Conservation (phyloP, 129 eudicot species). For the Mikania micrantha region DNA sequence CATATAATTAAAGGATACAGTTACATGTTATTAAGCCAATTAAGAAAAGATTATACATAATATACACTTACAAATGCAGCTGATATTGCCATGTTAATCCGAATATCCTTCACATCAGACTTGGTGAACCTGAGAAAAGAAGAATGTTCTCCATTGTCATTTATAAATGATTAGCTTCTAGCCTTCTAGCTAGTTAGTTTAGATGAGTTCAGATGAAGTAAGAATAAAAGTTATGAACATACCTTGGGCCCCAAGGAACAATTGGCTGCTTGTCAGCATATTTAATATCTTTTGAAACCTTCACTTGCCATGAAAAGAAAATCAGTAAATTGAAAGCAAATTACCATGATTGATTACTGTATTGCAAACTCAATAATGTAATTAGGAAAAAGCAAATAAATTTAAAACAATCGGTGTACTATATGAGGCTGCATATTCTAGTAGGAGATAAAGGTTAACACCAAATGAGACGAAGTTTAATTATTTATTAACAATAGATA, state of each 20-base stretch:
- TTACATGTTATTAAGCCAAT: neutral
- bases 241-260: slow-evolving; percentile 98
- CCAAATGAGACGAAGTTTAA: neutral
- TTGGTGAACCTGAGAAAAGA: slow-evolving; percentile 59
- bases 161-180: neutral
- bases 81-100: slow-evolving; percentile 77
- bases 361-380: neutral
- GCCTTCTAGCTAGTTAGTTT: too few species aligned
- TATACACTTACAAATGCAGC: slow-evolving; percentile 80
- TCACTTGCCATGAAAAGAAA: slow-evolving; percentile 15
- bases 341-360: neutral
- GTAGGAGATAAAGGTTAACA: neutral
- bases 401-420: neutral
- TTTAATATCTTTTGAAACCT: slow-evolving; percentile 95
- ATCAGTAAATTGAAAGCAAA: slow-evolving; percentile 1
- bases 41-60: neutral
- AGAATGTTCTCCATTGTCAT: neutral
- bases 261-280: slow-evolving; percentile 93
- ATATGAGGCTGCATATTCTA: neutral
- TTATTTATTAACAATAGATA: neutral
- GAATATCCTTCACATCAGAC: slow-evolving; percentile 67
- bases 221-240: slow-evolving; percentile 9
- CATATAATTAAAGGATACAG: neutral
- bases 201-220: slow-evolving; percentile 1
- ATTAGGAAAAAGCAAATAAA: neutral